Evolutionary conservation across 192 early-diverging fungal genomes (phyloP), one percentile per base, ranked within the genome.

Genomic region (Rhizoclosmatium globosum): DNA sequence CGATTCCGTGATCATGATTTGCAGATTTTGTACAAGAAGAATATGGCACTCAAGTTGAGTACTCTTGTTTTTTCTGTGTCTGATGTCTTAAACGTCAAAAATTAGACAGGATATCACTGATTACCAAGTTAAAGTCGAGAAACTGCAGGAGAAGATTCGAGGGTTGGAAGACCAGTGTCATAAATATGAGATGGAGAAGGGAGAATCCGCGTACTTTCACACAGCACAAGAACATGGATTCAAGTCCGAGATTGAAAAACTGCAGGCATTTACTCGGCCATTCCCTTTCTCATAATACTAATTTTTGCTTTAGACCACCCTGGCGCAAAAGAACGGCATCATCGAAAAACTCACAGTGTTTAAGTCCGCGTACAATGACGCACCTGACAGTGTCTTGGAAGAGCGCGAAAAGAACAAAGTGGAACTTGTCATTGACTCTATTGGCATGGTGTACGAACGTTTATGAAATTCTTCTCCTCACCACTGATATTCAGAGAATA

Each of bases 271-370:
- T 57, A 53, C 9, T 15, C 42, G 17, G 13, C 1, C 44, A 19
- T 47, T 64, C 0, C 31, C 4, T 47, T 44, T 4, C 6, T 75
- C 70, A n/a, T 23, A 19, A 65, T 48, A 23, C 15, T 46, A n/a
- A 60, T 15, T 47, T 9, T 31, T 19, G 23, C 47, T 21, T 47
- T 46, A 85, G 82, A 60, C 78, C 15, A 76, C 75, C 1, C 66
- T 86, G 21, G 58, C 71, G 6, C 83, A 86, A 57, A 50, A 82
- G 21, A 83, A 84, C 61, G 47, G 76, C 17, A 76, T 86, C 57
- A 86, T 88, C 53, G 87, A 88, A 61, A 88, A 86, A 60, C 74
- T 88, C 60, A 86, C 83, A 31, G 79, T 88, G 31, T 86, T 88
- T 66, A 86, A 88, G 58, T 65, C 70, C 4, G 66, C 84, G 3